Conservation (phyloP, 2,329 filamentous ascomycete species). For the Alternaria arbusti region DNA sequence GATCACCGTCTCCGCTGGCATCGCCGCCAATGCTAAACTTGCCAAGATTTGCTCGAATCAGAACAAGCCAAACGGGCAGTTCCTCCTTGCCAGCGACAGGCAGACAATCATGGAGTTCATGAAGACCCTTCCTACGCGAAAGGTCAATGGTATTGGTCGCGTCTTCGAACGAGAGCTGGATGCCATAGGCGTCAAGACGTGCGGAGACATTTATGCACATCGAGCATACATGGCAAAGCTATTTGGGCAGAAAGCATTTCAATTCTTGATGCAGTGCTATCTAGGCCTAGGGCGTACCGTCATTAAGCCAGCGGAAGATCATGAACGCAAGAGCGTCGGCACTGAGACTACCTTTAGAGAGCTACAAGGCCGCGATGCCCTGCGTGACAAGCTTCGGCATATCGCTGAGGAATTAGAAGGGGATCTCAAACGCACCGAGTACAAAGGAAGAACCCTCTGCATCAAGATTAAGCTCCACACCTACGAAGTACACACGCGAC, state of each 20-base stretch:
- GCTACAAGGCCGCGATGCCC: slow-evolving; percentile 69
- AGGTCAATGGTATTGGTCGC: slow-evolving; percentile 93
- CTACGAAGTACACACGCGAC: slow-evolving; percentile 87
- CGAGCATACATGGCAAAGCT: slow-evolving; percentile 76
- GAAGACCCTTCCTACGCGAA: slow-evolving; percentile 79
- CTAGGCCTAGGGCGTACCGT: slow-evolving; percentile 85
- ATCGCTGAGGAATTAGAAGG: slow-evolving; percentile 87
- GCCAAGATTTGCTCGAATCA: slow-evolving; percentile 95
- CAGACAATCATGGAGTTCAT: slow-evolving; percentile 83
- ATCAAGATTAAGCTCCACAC: slow-evolving; percentile 94
- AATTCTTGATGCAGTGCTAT: slow-evolving; percentile 83
- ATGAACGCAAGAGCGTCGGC: slow-evolving; percentile 90
- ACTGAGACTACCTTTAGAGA: slow-evolving; percentile 92
- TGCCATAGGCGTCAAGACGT: slow-evolving; percentile 85
- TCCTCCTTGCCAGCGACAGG: slow-evolving; percentile 73
- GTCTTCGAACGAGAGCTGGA: slow-evolving; percentile 91
- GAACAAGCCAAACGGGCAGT: slow-evolving; percentile 97
- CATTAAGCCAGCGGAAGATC: slow-evolving; percentile 85
- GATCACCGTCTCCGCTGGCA: slow-evolving; percentile 91
- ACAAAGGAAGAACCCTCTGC: slow-evolving; percentile 88
- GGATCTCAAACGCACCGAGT: slow-evolving; percentile 78
- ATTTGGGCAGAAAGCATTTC: slow-evolving; percentile 90
- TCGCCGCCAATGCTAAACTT: slow-evolving; percentile 89
- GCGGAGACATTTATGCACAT: slow-evolving; percentile 82
- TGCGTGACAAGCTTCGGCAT: slow-evolving; percentile 78